Evolutionary conservation across 305 asterid genomes (phyloP), one percentile per base, ranked within the genome.

Genomic region (Rubia tinctorum): DNA sequence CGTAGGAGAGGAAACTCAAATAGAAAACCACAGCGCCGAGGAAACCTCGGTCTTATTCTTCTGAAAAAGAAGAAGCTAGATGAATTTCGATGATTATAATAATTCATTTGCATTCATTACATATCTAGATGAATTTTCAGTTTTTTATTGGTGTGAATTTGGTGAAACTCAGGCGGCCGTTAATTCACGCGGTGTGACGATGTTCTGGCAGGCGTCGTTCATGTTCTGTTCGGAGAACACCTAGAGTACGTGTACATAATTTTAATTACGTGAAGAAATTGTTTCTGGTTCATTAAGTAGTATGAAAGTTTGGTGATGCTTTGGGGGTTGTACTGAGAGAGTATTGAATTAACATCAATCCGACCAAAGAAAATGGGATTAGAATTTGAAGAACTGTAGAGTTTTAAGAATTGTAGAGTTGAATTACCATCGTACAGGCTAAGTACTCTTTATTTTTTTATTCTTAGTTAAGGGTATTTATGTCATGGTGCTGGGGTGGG

Each of bases 131-230:
- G 30, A 27, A 27, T 27, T 27, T 25, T 27, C 11, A 30, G 39
- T 8, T 8, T 0, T 8, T 62, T 1, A 12, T 42, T 23, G 62
- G 9, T 45, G 27, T 65, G 22, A 58, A 8, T 20, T 23, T 59
- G 69, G 18, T 53, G 23, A 8, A 6, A 74, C 76, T 68, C 89
- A 89, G 96, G 88, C 62, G 80, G 71, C 60, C 58, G 66, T 63
- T 78, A 44, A 43, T 74, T 40, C 67, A 86, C 73, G 75, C 63
- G 3, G 62, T 59, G 44, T 81, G 77, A 85, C 87, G 37, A 51
- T 87, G 15, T 76, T 80, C 40, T 44, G 89, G 15, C 85, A 91
- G 15, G 77, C 91, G 0, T 88, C 93, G 18, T 85, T 85, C 87
- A 77, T 86, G 85, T 89, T 89, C 78, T 87, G 83, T 80, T 67